Evolutionary conservation across 2,329 filamentous ascomycete species (phyloP), one percentile per base, ranked within the genome.

Genomic region (Pyrenophora teres): DNA sequence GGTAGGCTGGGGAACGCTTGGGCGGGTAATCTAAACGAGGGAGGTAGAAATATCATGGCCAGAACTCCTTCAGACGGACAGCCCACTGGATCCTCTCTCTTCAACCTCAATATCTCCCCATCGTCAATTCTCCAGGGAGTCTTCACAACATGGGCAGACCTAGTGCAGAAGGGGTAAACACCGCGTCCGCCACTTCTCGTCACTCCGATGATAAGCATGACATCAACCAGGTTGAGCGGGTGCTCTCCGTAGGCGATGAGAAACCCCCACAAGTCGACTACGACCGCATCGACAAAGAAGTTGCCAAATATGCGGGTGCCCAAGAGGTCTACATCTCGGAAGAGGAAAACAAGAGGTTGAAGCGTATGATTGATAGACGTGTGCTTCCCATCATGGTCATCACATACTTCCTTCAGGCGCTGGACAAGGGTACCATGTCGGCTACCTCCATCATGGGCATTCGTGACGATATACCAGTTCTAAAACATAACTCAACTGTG

Each of bases 311-410:
- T 74, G 83, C 84, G 23, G 79, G 79, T 16, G 79, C 80, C 16
- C 78, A 73, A 69, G 15, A 56, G 18, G 75, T 89, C 42, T 74
- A 82, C 2, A 84, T 91, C 63, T 77, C 80, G 3, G 74, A 78
- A 1, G 83, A 82, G 51, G 83, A 87, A 46, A 86, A 83, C 70
- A 78, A 73, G 33, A 77, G 86, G 25, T 77, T 92, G 45, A 84
- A 83, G 56, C 80, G 73, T 44, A 76, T 85, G 76, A 88, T 91
- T 59, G 87, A 91, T 71, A 80, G 77, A 55, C 82, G 87, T 27
- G 81, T 91, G 2, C 75, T 92, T 37, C 73, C 80, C 2, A 78
- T 91, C 68, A 91, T 92, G 88, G 81, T 91, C 50, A 71, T 81
- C 40, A 89, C 87, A 0, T 90, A 91, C 72, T 89, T 91, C 65